Evolutionary conservation across 805 yeast species (phyloP).

Genomic region (Ogataea populi-albae): DNA sequence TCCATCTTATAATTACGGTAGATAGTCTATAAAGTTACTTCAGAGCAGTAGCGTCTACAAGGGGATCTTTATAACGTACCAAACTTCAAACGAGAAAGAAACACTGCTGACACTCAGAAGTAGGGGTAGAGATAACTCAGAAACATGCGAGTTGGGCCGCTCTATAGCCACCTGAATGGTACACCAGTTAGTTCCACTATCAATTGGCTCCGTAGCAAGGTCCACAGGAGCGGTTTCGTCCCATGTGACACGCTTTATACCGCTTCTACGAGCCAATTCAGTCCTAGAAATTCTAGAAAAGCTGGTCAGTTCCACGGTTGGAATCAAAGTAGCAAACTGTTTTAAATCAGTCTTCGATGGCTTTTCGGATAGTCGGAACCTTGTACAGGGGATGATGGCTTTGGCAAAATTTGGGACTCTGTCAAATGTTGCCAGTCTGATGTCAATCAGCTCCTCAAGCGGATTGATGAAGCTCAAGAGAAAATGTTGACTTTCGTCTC

Average conservation of each 20-base stretch:
- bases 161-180: slow-evolving; percentile 26
- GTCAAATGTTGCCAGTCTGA: slow-evolving; percentile 16
- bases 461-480: slow-evolving; percentile 19
- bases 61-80: slow-evolving; percentile 3
- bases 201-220: slow-evolving; percentile 13
- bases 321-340: slow-evolving; percentile 21
- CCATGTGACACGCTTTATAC: not conserved
- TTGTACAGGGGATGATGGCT: slow-evolving; percentile 21
- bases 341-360: slow-evolving; percentile 15
- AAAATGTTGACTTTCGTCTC: slow-evolving; percentile 2
- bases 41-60: too few species aligned
- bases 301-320: slow-evolving; percentile 29
- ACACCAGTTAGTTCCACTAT: slow-evolving; percentile 29
- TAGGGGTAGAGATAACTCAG: too few species aligned
- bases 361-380: slow-evolving; percentile 13
- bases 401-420: slow-evolving; percentile 10
- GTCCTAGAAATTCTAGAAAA: slow-evolving; percentile 29
- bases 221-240: not conserved
- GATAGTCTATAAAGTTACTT: too few species aligned
- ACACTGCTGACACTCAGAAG: slow-evolving; percentile 19
- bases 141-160: too few species aligned
- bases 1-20: too few species aligned
- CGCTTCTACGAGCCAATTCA: too few species aligned
- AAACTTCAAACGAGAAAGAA: slow-evolving; percentile 1
- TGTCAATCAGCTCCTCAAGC: slow-evolving; percentile 3